Evolutionary conservation across 1,139 yeast species (phyloP).

Genomic region (Hemisphaericaspora xylofermentans): DNA sequence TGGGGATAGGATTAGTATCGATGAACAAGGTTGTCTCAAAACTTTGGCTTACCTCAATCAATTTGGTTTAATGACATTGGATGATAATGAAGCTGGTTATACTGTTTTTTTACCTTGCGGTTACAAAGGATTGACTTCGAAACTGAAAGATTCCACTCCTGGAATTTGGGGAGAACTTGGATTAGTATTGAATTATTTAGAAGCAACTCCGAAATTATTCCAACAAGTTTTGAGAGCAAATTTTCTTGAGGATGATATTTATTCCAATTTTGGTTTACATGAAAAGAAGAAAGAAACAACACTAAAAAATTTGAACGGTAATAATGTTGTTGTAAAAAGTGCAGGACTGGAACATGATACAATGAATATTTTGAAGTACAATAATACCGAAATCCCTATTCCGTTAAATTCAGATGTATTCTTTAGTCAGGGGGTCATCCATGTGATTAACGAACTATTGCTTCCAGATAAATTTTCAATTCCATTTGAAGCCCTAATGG

Average conservation of each 20-base stretch:
- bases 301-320: constrained; percentile 31
- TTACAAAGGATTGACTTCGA: neutral
- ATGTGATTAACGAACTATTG: constrained; percentile 56
- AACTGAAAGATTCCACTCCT: neutral
- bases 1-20: constrained; percentile 31
- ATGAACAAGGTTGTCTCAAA: constrained; percentile 36
- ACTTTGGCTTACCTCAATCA: constrained; percentile 35
- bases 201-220: constrained; percentile 51
- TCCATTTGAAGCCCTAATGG: constrained; percentile 55
- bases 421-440: constrained; percentile 84
- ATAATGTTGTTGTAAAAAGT: constrained; percentile 23
- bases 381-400: constrained; percentile 27
- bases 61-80: constrained; percentile 36
- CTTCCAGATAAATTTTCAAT: constrained; percentile 61
- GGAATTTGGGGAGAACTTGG: constrained; percentile 67
- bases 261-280: constrained; percentile 54
- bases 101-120: constrained; percentile 80
- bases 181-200: constrained; percentile 59
- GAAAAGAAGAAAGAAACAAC: constrained; percentile 9
- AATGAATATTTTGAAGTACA: constrained; percentile 27
- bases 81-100: constrained; percentile 60
- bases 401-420: constrained; percentile 63
- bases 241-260: constrained; percentile 63
- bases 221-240: constrained; percentile 53
- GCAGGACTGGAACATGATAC: constrained; percentile 24